Evolutionary conservation across 768 basidiomycete genomes (phyloP).

Genomic region (Mycena polygramma): DNA sequence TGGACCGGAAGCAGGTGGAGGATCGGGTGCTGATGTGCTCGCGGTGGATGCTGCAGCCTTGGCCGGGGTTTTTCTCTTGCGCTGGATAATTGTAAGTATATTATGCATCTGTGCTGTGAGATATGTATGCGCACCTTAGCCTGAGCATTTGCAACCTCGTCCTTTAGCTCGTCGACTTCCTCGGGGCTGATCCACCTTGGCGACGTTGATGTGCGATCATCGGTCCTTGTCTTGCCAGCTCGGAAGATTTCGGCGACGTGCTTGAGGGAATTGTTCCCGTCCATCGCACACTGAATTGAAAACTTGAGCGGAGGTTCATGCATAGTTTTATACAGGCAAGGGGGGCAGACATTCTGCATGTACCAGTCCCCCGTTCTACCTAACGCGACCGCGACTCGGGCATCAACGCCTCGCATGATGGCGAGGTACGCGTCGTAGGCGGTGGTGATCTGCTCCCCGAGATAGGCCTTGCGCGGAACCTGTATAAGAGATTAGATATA

Average conservation of each 20-base stretch:
- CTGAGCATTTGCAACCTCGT: too few species aligned
- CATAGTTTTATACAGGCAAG: not conserved
- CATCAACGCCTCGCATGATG: not conserved
- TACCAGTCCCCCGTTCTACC: not conserved
- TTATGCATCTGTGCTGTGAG: too few species aligned
- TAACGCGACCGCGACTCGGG: not conserved
- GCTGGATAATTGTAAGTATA: too few species aligned
- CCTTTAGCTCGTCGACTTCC: not conserved
- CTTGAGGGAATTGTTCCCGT: slow-evolving; percentile 12
- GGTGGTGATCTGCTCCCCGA: not conserved
- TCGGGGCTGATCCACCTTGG: not conserved
- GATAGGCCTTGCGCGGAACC: not conserved
- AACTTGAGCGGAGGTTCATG: not conserved
- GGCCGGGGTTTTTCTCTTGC: too few species aligned
- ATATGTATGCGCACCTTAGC: too few species aligned
- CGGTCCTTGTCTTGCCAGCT: not conserved
- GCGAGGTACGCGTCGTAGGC: slow-evolving; percentile 17
- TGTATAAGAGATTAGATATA: not conserved
- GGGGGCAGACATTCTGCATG: not conserved
- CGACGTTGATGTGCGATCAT: not conserved
- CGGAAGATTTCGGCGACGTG: not conserved
- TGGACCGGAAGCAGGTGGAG: too few species aligned
- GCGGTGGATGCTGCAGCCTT: too few species aligned
- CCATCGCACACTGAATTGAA: not conserved
- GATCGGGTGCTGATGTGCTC: too few species aligned